Percentiles rank a stretch among this genome's conserved stretches.
These are phyloP conservation scores for Suhomyces sp. DNA, from an alignment of 805 yeast genomes.

Conservation along the genomic window DNA sequence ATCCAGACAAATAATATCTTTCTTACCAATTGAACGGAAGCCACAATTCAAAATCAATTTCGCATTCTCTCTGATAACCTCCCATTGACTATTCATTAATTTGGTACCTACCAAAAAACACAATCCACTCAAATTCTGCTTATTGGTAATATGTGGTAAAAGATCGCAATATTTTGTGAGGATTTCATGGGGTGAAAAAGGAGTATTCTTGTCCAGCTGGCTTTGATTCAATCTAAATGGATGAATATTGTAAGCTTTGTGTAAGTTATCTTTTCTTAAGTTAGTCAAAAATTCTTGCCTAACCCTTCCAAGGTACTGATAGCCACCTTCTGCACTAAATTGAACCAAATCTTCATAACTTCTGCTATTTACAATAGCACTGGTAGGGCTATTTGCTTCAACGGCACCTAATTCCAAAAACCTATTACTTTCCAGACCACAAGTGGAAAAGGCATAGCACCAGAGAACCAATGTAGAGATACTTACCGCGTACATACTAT, in stretches of 20 bases:
- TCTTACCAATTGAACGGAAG: conserved; percentile 39
- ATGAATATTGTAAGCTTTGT: conserved; percentile 20
- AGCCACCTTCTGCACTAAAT: conserved; percentile 37
- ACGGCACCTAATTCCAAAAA: conserved; percentile 16
- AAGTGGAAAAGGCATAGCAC: conserved; percentile 36
- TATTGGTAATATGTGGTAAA: conserved; percentile 31
- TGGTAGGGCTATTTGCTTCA: conserved; percentile 5
- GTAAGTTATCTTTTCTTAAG: conserved; percentile 24
- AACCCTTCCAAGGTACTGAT: conserved; percentile 34
- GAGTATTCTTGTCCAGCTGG: conserved; percentile 8
- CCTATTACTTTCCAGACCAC: conserved; percentile 31
- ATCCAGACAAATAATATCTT: conserved; percentile 32
- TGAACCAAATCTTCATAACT: conserved; percentile 25
- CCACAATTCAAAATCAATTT: conserved; percentile 44
- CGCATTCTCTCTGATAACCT: conserved; percentile 42
- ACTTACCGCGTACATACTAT: conserved; percentile 36
- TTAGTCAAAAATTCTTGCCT: conserved; percentile 33
- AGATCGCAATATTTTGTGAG: conserved; percentile 34
- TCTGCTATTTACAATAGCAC: not conserved
- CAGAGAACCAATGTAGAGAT: conserved; percentile 40
- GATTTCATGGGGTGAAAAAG: conserved; percentile 27
- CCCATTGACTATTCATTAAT: conserved; percentile 42
- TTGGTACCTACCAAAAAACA: conserved; percentile 41
- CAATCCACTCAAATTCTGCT: conserved; percentile 42
- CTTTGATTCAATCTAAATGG: conserved; percentile 18